phyloP scores from a whole-genome alignment of 2,329 filamentous ascomycete species.

The Aureobasidium uvarum region DNA sequence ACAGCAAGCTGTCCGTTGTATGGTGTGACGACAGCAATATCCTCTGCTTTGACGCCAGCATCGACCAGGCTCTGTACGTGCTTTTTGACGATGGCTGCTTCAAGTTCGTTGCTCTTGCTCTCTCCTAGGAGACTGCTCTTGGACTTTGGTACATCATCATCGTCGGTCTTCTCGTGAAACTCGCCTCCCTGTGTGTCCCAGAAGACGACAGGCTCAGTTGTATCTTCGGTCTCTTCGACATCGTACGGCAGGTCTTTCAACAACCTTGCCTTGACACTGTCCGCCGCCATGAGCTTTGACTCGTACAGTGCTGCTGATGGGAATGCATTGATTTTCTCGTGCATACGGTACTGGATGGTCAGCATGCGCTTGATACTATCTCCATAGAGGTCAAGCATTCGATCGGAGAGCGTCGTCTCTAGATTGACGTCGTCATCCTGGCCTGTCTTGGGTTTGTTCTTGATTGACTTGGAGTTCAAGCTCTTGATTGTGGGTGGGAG shows the following conservation, averaged over 20 bases:
- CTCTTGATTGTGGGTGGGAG: constrained; percentile 94
- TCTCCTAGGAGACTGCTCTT: constrained; percentile 65
- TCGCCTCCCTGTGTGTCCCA: constrained; percentile 96
- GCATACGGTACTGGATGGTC: constrained; percentile 97
- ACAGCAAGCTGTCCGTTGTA: constrained; percentile 92
- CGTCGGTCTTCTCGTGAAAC: constrained; percentile 77
- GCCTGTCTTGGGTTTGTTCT: constrained; percentile 35
- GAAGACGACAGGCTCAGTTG: constrained; percentile 81
- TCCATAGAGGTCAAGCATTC: constrained; percentile 78
- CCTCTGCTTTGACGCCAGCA: constrained; percentile 74
- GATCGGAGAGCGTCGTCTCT: constrained; percentile 90
- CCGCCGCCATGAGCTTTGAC: constrained; percentile 74
- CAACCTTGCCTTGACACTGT: constrained; percentile 70
- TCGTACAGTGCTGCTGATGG: constrained; percentile 88
- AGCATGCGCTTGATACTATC: constrained; percentile 86
- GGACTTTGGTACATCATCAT: constrained; percentile 67
- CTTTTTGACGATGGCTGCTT: constrained; percentile 73
- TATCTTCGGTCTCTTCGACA: constrained; percentile 79
- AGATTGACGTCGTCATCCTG: constrained; percentile 51
- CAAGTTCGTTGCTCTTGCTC: constrained; percentile 90
- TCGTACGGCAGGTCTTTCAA: constrained; percentile 75
- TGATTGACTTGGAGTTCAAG: constrained; percentile 47
- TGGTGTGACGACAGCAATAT: constrained; percentile 91
- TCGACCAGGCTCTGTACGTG: constrained; percentile 76
- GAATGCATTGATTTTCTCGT: constrained; percentile 92